These are phyloP conservation scores for Acanthamoeba sp. DNA, from an alignment of 208 protist genomes.

Conservation along the genomic window DNA sequence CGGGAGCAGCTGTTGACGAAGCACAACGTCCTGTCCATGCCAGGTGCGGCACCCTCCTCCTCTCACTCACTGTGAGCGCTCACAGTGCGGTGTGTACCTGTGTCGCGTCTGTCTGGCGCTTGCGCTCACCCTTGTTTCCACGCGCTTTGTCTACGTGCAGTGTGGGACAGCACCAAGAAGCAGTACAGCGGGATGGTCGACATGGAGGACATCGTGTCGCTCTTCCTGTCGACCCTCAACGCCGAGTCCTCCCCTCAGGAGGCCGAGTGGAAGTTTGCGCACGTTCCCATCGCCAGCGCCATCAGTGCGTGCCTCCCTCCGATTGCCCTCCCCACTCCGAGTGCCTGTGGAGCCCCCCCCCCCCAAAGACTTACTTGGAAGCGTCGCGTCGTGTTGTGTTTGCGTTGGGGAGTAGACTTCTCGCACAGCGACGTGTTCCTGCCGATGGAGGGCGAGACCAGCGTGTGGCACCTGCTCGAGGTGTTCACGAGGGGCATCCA, in stretches of 20 bases:
- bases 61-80: neutral
- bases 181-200: slow-evolving; percentile 54
- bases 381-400: neutral
- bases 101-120: neutral
- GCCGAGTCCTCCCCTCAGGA: slow-evolving; percentile 1
- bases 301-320: neutral
- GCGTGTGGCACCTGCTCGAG: neutral
- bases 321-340: neutral
- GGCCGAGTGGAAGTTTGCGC: slow-evolving; percentile 37
- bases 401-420: slow-evolving; percentile 13
- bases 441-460: slow-evolving; percentile 23
- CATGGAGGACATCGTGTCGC: slow-evolving; percentile 54
- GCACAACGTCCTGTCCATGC: slow-evolving; percentile 19
- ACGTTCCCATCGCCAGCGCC: neutral
- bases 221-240: slow-evolving; percentile 10
- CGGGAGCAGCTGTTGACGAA: neutral
- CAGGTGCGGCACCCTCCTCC: neutral
- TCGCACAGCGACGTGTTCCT: slow-evolving; percentile 63
- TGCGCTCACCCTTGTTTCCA: neutral
- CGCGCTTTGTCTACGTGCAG: neutral
- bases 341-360: no score
- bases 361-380: neutral
- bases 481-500: slow-evolving; percentile 52
- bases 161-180: slow-evolving; percentile 12
- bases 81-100: neutral